Evolutionary conservation across 805 yeast genomes (phyloP), one percentile per base, ranked within the genome.

Genomic region (Barnettozyma californica): DNA sequence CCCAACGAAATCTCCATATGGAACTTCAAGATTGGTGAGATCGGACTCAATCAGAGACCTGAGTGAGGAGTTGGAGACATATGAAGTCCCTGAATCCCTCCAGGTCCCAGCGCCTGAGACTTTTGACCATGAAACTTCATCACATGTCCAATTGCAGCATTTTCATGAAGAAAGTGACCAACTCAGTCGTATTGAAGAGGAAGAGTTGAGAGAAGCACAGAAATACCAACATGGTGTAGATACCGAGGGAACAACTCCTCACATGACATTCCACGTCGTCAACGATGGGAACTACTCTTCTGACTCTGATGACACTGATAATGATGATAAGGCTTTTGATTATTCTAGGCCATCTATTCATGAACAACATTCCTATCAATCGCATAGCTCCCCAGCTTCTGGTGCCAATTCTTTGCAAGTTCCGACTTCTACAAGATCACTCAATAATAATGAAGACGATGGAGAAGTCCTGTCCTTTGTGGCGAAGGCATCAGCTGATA

Each of bases 401-500:
- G 48, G 48, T 3, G 55, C 49, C 23, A 55, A 54, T 25, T 51
- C 54, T 14, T 42, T 50, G 1, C 60, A 52, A 41, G 41, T 44
- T 14, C 14, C 21, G 16, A 5, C 23, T 11, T 14, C 25, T 18
- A 31, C n/a, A 5, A n/a, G 14, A 4, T 11, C 25, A 10, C 7
- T 36, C 34, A 31, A 33, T 13, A 21, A 31, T 25, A 8, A 33
- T 16, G 9, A 39, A n/a, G 54, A 41, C 9, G 57, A 54, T 16
- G 61, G 53, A 41, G 68, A 58, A 2, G 61, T 54, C 6, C 46
- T 69, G 19, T 64, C 63, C 41, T 69, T 69, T 48, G 62, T 60
- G 7, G 71, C 69, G 2, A 59, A 63, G 43, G 62, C 72, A 2
- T 69, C 71, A 7, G 55, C 56, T 43, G 59, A 57, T 26, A 51